These are phyloP conservation scores for Claviceps arundinis DNA, from an alignment of 2,329 filamentous ascomycete genomes.

Conservation along the genomic window DNA sequence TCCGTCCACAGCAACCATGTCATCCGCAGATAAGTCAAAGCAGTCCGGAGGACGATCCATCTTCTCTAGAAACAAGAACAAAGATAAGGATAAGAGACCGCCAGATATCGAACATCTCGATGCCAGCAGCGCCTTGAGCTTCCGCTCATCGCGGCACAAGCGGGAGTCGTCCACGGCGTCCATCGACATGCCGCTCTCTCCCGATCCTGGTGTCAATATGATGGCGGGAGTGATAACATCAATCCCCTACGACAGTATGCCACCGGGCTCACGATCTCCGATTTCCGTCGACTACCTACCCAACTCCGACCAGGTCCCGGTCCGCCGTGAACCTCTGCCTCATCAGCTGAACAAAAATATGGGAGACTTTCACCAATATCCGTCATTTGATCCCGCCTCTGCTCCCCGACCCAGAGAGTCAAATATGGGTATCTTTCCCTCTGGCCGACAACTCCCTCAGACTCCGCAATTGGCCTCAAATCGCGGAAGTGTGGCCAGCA, in stretches of 20 bases:
- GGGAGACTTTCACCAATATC: conserved; percentile 81
- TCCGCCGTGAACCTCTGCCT: conserved; percentile 60
- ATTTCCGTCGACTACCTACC: conserved; percentile 62
- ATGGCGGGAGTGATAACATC: conserved; percentile 74
- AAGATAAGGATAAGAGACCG: conserved; percentile 50
- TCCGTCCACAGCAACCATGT: conserved; percentile 27
- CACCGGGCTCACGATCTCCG: conserved; percentile 53
- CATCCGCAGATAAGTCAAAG: conserved; percentile 62
- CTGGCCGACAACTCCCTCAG: conserved; percentile 58
- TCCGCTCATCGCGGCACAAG: conserved; percentile 62
- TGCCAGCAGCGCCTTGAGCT: conserved; percentile 46
- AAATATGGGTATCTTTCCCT: conserved; percentile 49
- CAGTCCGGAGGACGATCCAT: conserved; percentile 67
- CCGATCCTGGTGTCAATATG: conserved; percentile 55
- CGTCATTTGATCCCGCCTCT: conserved; percentile 47
- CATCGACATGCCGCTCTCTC: conserved; percentile 51
- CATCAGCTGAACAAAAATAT: conserved; percentile 71
- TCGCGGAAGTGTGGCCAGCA: conserved; percentile 41
- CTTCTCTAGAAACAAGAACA: conserved; percentile 82
- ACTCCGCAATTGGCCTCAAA: conserved; percentile 61
- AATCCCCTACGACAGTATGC: conserved; percentile 69
- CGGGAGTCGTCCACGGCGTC: conserved; percentile 61
- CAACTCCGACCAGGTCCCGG: conserved; percentile 47
- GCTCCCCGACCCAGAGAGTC: conserved; percentile 24
- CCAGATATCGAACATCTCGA: conserved; percentile 47